These are phyloP conservation scores for Hysterium pulicare DNA, from an alignment of 2,329 filamentous ascomycete genomes.

Conservation along the genomic window DNA sequence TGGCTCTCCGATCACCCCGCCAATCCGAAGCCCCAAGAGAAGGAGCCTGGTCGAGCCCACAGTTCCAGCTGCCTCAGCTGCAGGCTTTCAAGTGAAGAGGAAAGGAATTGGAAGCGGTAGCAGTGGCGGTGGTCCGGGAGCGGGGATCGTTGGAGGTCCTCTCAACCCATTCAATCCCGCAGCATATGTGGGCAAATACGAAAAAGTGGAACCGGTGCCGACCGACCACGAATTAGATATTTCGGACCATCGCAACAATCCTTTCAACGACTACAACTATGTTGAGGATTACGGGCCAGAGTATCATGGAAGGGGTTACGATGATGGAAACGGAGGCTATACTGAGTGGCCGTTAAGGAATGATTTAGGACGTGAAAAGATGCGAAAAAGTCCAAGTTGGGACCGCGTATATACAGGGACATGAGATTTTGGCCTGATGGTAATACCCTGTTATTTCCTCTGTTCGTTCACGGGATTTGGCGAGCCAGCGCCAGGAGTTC, in stretches of 20 bases:
- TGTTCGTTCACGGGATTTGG: too few relatives aligned
- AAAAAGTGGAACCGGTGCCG: slow-evolving; percentile 11
- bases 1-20: slow-evolving; percentile 18
- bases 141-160: background rate
- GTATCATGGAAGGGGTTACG: slow-evolving; percentile 8
- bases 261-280: slow-evolving; percentile 27
- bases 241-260: slow-evolving; percentile 15
- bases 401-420: slow-evolving; percentile 29
- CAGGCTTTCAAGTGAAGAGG: background rate
- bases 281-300: slow-evolving; percentile 33
- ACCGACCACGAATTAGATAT: slow-evolving; percentile 13
- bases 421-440: too few relatives aligned
- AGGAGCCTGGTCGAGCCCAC: slow-evolving; percentile 4
- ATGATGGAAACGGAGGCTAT: background rate
- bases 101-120: background rate
- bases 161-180: background rate
- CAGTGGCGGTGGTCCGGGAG: background rate
- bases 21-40: background rate
- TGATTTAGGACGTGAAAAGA: slow-evolving; percentile 5
- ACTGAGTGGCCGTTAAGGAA: slow-evolving; percentile 32
- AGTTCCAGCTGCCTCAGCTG: background rate
- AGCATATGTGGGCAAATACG: slow-evolving; percentile 6
- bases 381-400: slow-evolving; percentile 26
- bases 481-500: too few relatives aligned
- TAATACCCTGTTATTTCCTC: too few relatives aligned